Evolutionary conservation across 331 rosid species (phyloP).

Genomic region (Acacia concinna): DNA sequence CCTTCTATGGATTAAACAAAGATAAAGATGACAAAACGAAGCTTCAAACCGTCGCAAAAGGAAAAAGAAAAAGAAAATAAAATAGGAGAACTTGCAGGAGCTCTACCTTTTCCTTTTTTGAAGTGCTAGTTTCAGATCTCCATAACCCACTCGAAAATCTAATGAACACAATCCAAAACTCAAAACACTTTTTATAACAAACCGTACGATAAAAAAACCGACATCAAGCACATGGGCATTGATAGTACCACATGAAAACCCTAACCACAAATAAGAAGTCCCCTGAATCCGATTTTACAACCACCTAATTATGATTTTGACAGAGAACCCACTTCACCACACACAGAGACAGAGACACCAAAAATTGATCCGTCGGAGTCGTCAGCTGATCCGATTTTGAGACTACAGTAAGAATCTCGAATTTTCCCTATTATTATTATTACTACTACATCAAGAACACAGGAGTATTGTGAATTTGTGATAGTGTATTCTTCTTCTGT

Average conservation of each 20-base stretch:
- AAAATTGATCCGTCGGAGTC: neutral
- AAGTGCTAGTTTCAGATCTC: slow-evolving; percentile 27
- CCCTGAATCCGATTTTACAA: slow-evolving; percentile 17
- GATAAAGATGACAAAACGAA: neutral
- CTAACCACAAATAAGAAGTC: slow-evolving; percentile 13
- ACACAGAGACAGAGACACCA: neutral
- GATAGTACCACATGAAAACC: slow-evolving; percentile 42
- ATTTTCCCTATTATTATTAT: neutral
- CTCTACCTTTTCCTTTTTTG: neutral
- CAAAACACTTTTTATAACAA: slow-evolving; percentile 12
- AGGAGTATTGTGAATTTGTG: neutral
- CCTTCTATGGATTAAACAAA: neutral
- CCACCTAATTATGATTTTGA: slow-evolving; percentile 17
- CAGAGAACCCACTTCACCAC: slow-evolving; percentile 18
- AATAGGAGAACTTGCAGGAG: neutral
- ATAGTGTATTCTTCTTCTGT: neutral
- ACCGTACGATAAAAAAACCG: too few species aligned
- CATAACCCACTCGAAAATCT: slow-evolving; percentile 6
- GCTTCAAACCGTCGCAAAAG: neutral
- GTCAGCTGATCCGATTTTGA: neutral
- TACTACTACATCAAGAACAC: neutral
- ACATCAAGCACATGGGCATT: slow-evolving; percentile 13
- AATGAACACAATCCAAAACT: slow-evolving; percentile 35
- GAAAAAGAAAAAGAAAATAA: slow-evolving; percentile 17
- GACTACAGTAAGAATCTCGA: neutral